Base-by-base conservation (phyloP, 805 yeast genomes). In the Lachancea sp. region DNA sequence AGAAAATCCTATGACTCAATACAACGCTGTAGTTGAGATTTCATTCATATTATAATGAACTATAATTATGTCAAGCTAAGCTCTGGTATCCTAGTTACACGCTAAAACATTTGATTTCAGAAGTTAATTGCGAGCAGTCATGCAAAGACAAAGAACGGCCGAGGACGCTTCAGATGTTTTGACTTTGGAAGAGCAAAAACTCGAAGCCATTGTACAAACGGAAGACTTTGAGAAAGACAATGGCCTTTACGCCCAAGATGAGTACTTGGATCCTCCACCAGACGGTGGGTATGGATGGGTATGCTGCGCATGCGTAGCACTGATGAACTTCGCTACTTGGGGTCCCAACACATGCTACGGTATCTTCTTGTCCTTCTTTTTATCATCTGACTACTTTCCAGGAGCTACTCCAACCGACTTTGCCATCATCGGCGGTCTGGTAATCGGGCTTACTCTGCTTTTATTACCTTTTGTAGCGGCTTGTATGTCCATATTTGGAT, bases 201-300 rank as follows among this genome's bases (percentile, higher is more conserved):
- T 11, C 22, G 23, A 18, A 13, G 29, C 20, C 8, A 16, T 8
- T 13, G 40, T 29, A 19, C 15, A 13, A 6, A 36, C 40, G 15
- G 16, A 16, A 22, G 21, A 12, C 21, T 19, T 35, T n/a, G 46
- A 38, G 13, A 28, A 38, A 9, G 38, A 35, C 20, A 37, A 42
- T 21, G 46, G 46, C 11, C 34, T 35, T 16, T 42, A 42, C 38
- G 41, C 37, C 4, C 19, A 26, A n/a, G 46, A 42, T 21, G 46
- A 42, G 19, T 38, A 51, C 19, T 23, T 65, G 2, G 65, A 63
- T 25, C 51, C 63, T 15, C 72, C 72, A 1, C 79, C 80, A 1
- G 89, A 82, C 55, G 80, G 78, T 30, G 87, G 87, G 2, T 71
- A 75, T 41, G 86, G 83, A 1, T 78, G 86, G 83, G 75, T 80